Base-by-base conservation (phyloP, 345 rosid genomes). In the Hibiscus trionum region DNA sequence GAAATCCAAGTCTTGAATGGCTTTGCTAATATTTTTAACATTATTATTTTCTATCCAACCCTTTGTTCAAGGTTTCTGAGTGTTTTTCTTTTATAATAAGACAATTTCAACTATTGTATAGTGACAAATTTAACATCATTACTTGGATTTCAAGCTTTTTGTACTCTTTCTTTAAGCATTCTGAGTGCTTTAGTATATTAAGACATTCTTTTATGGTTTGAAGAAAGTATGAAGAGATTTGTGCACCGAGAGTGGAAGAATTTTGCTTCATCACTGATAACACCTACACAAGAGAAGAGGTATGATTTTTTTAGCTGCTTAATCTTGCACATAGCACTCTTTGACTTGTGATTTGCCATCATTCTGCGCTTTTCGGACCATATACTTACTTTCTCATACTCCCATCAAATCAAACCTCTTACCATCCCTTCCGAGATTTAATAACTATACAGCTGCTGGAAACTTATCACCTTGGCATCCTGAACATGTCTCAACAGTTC, bases 261-360 rank as follows among this genome's bases (percentile, higher is more conserved):
- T 91, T 91, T 84, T 90, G 95, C 88, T 83, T 85, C 81, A 94
- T 94, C 80, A 91, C 98, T 19, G 98, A 90, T 82, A 91, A 85
- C 67, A 91, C 97, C 50, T 94, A 94, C 73, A 85, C 93, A 15
- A 94, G 72, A 81, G 83, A 33, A 79, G 91, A 94, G 89, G 98
- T 90, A 83, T 59, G 71, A 21, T 72, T 64, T n/a, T n/a, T 69
- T n/a, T 44, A 24, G 59, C 69, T 56, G 15, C 14, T 33, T 63
- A 35, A 19, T 19, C 60, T 56, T 56, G 29, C 61, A 12, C 27
- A 33, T 55, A 4, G 49, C 39, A 29, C 8, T 47, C 57, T 19
- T 69, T 33, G 55, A 47, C 76, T 47, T 27, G 8, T 67, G 71
- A 4, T 66, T 70, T 26, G n/a, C 46, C 47, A 16, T 76, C 56